Evolutionary conservation across 495 filamentous ascomycete species (phyloP), one percentile per base, ranked within the genome.

Genomic region (Podospora bellae-mahoneyi): DNA sequence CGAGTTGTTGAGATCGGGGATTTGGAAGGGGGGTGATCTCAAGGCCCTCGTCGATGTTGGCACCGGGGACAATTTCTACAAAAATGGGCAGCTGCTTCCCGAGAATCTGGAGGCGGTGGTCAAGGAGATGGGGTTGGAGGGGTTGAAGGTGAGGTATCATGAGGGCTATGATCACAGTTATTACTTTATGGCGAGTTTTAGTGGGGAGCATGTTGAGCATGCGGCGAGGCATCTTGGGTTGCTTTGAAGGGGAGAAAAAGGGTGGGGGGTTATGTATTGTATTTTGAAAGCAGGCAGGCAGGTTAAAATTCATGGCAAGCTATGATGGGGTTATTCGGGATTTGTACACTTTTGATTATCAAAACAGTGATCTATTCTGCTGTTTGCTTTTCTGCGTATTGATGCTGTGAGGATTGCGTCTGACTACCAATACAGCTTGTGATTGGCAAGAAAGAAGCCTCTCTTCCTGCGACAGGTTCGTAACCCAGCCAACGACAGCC

Each of bases 141-240:
- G 90, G 27, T 77, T 93, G 66, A 85, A 86, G 60, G 76, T 97
- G 69, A 84, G 95, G 73, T 95, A 94, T 83, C 94, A 97, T 80
- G 82, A 87, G 70, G 93, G 88, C 63, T 99, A 99, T 76, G 96
- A 99, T 78, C 95, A 98, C 78, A 96, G 92, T 64, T 99, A 99
- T 77, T 97, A 85, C 79, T 96, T 95, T 73, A 94, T 99, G 82
- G 87, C 94, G 32, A 87, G 83, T 13, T 99, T 99, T 79, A 84
- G 90, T 61, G 89, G 90, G 72, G 94, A 98, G 70, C 95, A 99
- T 83, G 84, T 99, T 63, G 88, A 90, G 64, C 92, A 95, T 78
- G 92, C 93, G 65, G 94, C 95, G 54, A 95, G 92, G 84, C 87
- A 93, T 80, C 78, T 97, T 56, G 76, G 76, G 5, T 26, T 74